phyloP scores from a whole-genome alignment of 2,329 filamentous ascomycete species.

The Pyrenophora teres region DNA sequence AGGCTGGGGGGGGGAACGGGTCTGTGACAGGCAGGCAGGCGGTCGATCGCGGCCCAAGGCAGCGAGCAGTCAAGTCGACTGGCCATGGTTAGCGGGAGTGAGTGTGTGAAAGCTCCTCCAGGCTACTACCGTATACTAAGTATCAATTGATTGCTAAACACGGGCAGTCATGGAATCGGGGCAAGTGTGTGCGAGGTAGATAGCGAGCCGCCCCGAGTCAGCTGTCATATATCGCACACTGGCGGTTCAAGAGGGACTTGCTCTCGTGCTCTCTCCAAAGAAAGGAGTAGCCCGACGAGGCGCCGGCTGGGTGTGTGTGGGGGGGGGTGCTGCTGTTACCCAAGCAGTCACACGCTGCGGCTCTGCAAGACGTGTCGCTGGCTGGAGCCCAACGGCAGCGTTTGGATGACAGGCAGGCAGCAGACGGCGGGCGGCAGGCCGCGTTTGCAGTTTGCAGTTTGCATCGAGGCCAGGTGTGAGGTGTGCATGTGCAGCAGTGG shows the following conservation, averaged over 20 bases:
- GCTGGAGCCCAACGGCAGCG: neutral
- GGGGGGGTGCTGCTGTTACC: neutral
- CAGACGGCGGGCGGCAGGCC: neutral
- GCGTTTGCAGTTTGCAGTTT: neutral
- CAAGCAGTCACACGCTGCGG: neutral
- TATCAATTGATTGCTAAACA: conserved; percentile 1
- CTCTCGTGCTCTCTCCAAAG: neutral
- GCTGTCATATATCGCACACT: conserved; percentile 10
- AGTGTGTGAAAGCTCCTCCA: neutral
- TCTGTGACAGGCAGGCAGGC: conserved; percentile 1
- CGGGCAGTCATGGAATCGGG: neutral
- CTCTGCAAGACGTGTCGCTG: conserved; percentile 1
- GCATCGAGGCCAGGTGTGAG: too few species aligned
- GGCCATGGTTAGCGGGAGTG: neutral
- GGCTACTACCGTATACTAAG: too few species aligned
- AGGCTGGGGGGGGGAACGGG: conserved; percentile 6
- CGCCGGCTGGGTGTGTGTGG: conserved; percentile 2
- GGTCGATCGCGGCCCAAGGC: conserved; percentile 15
- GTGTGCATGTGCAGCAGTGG: too few species aligned
- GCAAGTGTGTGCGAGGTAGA: neutral
- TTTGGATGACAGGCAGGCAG: neutral
- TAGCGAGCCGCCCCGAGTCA: conserved; percentile 6
- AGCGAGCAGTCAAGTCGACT: conserved; percentile 4
- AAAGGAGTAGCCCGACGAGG: conserved; percentile 14
- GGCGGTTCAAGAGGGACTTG: conserved; percentile 3